Evolutionary conservation across 2,329 filamentous ascomycete species (phyloP), one percentile per base, ranked within the genome.

Genomic region (Fusarium sambucinum): DNA sequence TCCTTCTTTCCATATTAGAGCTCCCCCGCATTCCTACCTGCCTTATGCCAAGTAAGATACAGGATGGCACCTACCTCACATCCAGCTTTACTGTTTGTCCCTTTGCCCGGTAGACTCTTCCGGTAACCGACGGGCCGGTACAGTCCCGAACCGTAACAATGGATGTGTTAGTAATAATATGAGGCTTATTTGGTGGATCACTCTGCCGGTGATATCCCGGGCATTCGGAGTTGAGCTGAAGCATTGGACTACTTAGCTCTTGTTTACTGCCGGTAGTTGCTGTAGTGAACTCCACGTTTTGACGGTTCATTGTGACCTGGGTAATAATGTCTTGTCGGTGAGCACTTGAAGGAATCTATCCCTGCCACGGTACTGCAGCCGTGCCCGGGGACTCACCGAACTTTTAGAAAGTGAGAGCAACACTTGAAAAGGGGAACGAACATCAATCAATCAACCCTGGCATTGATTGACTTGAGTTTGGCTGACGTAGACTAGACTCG

Each of bases 121-220:
- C 52, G 55, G 37, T 46, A 52, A 42, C 65, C 50, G 60, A 46
- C 65, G 52, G 60, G 29, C 68, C 65, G 64, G 65, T 42, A 29
- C 35, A 50, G 23, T 29, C 10, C 65, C 54, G 65, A 60, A 45
- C 65, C 59, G 47, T 47, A 54, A 50, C 47, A 35, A 38, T 30
- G 32, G 21, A 2, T 19, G 62, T 42, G 55, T 51, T 37, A 19
- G 30, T 44, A 46, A 40, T 42, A 41, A 40, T 21, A 25, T 40
- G 37, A 63, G 47, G 42, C 23, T 51, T 44, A 50, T 41, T 64
- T 45, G 46, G 45, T 47, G 35, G 45, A 33, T 50, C 29, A 50
- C 51, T 16, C 37, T 32, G 32, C 21, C 65, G 55, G 66, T 23
- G 66, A 68, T 68, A 69, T 66, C 30, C 60, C 66, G 60, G 66